These are phyloP conservation scores for Puya raimondii DNA, from an alignment of 176 grass and related monocot genomes.

Conservation along the genomic window DNA sequence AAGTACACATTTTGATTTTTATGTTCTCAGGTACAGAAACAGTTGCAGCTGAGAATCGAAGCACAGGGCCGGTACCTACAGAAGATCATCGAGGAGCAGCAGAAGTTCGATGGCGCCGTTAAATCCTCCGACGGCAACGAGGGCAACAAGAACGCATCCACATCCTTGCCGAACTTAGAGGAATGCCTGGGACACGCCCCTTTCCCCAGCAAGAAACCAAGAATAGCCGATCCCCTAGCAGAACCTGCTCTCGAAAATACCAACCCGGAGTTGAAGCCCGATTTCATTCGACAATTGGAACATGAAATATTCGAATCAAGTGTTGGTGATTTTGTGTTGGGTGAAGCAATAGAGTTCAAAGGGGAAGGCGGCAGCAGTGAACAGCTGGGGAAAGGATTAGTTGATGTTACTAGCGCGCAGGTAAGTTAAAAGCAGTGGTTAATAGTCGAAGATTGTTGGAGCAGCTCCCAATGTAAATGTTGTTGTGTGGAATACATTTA, in stretches of 20 bases:
- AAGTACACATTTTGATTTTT: conserved; percentile 9
- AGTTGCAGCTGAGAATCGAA: conserved; percentile 92
- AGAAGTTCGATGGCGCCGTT: conserved; percentile 48
- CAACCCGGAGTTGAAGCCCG: conserved; percentile 46
- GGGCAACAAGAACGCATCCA: conserved; percentile 33
- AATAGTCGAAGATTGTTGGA: not conserved
- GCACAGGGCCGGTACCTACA: conserved; percentile 86
- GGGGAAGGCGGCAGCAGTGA: conserved; percentile 29
- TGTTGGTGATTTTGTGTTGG: conserved; percentile 19
- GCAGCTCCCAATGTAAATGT: not conserved
- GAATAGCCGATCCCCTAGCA: conserved; percentile 27
- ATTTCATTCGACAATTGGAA: conserved; percentile 59
- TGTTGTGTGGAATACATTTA: not conserved
- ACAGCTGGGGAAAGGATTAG: conserved; percentile 12
- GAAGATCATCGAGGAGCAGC: conserved; percentile 96
- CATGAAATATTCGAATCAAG: conserved; percentile 44
- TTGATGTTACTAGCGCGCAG: not conserved
- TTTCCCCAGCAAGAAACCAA: conserved; percentile 46
- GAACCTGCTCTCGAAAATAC: conserved; percentile 28
- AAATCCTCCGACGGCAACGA: conserved; percentile 46
- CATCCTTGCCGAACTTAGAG: conserved; percentile 42
- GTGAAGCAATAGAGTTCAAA: conserved; percentile 35
- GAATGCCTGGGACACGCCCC: conserved; percentile 34
- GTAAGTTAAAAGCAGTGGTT: not conserved
- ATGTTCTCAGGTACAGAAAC: conserved; percentile 75